phyloP scores from a whole-genome alignment of 345 rosid genomes.

The Citrus inodora region DNA sequence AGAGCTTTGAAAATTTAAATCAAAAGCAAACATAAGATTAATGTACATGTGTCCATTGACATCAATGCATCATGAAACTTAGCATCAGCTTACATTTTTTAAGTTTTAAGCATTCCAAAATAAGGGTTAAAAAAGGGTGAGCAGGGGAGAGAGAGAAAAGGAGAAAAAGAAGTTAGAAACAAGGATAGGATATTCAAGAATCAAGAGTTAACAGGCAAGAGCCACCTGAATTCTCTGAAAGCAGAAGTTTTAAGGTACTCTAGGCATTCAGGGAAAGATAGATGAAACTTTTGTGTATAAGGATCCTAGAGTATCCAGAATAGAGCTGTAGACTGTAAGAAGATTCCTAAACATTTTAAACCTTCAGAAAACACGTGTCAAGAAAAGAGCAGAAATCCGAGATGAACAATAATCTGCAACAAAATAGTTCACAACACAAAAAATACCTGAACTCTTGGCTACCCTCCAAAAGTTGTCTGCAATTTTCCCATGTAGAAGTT shows the following conservation, averaged over 20 bases:
- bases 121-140: neutral
- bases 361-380: neutral
- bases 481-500: constrained; percentile 83
- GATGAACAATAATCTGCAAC: neutral
- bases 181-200: neutral
- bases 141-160: neutral
- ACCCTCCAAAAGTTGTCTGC: constrained; percentile 58
- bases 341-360: neutral
- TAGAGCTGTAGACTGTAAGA: neutral
- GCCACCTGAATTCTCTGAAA: neutral
- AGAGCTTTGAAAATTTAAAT: constrained; percentile 1
- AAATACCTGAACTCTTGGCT: constrained; percentile 81
- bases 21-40: neutral
- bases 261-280: neutral
- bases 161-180: neutral
- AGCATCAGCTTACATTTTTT: neutral
- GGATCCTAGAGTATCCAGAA: neutral
- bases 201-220: neutral
- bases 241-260: neutral
- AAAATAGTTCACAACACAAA: constrained; percentile 1
- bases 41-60: neutral
- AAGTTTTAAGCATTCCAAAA: neutral
- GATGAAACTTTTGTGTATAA: neutral
- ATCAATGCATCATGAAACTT: neutral
- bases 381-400: neutral